Evolutionary conservation across 257 asterid genomes (phyloP), one percentile per base, ranked within the genome.

Genomic region (Solanum clarkiae): DNA sequence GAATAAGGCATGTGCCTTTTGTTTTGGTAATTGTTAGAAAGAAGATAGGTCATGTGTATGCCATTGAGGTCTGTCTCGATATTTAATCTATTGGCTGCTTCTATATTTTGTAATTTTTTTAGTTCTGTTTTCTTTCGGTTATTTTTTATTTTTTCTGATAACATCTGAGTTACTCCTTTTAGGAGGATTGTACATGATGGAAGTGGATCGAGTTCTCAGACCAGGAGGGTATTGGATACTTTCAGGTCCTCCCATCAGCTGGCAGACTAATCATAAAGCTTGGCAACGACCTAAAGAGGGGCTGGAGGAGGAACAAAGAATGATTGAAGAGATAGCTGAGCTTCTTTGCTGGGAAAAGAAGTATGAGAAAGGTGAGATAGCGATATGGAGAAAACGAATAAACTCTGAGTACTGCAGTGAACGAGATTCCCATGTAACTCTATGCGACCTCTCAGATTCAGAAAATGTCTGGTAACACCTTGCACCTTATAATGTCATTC

Each of bases 221-320:
- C 90, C 92, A 3, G 90, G 92, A 36, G 92, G 92, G 63, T 89
- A 89, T 85, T 89, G 92, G 92, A 83, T 89, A 82, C 90, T 89
- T 77, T 89, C 92, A 9, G 92, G 92, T 62, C 90, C 92, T 83
- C 92, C 92, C 17, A 88, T 90, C 62, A 85, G 81, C 87, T 90
- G 92, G 92, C 86, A 84, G 84, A 88, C 75, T 45, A 84, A 59
- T 83, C 66, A 85, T 86, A 80, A 86, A 83, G 85, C 87, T 49
- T 90, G 90, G 92, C 29, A 86, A 47, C 88, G 84, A 11, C 74
- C 89, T 8, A 82, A 85, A 86, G 89, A 88, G 63, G 90, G 88
- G 26, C 87, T 90, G 53, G 87, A 88, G 54, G 88, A 85, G 68
- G 90, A 90, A 85, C 90, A 90, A 82, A 83, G 77, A 65, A 85